phyloP scores from a whole-genome alignment of 1,139 yeast species.

The Suhomyces bolitotheri region DNA sequence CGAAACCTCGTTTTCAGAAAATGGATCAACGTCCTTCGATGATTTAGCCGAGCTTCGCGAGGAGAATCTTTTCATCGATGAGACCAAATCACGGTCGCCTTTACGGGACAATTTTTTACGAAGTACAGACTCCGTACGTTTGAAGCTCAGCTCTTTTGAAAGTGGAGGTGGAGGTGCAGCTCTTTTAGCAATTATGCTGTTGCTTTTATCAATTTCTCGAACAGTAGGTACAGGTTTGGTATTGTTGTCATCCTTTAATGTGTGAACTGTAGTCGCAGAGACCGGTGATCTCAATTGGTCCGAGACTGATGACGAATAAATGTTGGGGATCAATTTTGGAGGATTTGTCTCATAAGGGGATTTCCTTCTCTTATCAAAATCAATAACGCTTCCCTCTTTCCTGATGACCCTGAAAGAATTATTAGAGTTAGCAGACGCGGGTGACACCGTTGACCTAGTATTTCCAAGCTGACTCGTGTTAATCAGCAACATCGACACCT shows the following conservation, averaged over 20 bases:
- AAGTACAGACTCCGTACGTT: conserved; percentile 13
- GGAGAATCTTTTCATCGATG: conserved; percentile 5
- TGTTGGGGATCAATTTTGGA: conserved; percentile 45
- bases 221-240: background rate
- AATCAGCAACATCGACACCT: conserved; percentile 30
- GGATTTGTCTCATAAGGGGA: conserved; percentile 63
- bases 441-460: conserved; percentile 11
- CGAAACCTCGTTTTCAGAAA: conserved; percentile 65
- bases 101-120: conserved; percentile 9
- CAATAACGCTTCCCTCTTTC: conserved; percentile 67
- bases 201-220: conserved; percentile 14
- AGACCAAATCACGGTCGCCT: conserved; percentile 1
- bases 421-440: conserved; percentile 13
- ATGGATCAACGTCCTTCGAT: conserved; percentile 42
- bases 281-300: conserved; percentile 38
- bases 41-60: conserved; percentile 20
- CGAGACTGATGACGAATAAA: conserved; percentile 43
- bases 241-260: conserved; percentile 29
- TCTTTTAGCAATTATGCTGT: conserved; percentile 58
- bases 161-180: conserved; percentile 76
- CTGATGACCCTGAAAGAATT: conserved; percentile 67
- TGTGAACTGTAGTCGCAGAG: conserved; percentile 39
- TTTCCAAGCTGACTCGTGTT: conserved; percentile 24
- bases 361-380: conserved; percentile 76
- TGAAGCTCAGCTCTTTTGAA: conserved; percentile 15